phyloP scores from a whole-genome alignment of 371 early-diverging fungal species.

The Mortierella sp. region DNA sequence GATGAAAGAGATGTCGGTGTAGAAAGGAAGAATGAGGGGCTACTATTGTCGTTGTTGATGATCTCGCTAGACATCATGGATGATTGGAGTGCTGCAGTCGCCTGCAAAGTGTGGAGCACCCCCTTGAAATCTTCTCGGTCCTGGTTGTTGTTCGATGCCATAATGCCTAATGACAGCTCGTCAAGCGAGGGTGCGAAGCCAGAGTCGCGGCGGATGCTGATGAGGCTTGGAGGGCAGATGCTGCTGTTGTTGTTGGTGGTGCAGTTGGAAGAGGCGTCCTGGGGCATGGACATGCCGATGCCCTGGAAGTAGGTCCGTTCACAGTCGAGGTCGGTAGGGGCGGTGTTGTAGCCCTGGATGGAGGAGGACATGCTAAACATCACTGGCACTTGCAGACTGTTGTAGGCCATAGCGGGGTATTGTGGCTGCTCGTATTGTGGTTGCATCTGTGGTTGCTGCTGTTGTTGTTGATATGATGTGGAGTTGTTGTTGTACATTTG shows the following conservation, averaged over 20 bases:
- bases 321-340: conserved; percentile 14
- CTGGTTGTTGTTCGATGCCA: conserved; percentile 19
- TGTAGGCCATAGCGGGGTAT: conserved; percentile 27
- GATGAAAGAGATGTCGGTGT: conserved; percentile 16
- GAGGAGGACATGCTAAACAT: conserved; percentile 19
- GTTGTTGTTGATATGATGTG: not conserved
- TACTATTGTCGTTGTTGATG: conserved; percentile 8
- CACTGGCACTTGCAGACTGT: conserved; percentile 22
- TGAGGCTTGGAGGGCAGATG: not conserved
- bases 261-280: not conserved
- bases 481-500: conserved; percentile 8
- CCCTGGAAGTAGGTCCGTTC: conserved; percentile 12
- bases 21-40: conserved; percentile 29
- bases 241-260: conserved; percentile 10
- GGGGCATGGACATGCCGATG: conserved; percentile 17
- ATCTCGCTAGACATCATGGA: not conserved
- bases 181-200: conserved; percentile 30
- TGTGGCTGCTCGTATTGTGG: conserved; percentile 27
- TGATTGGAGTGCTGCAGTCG: not conserved
- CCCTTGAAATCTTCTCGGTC: conserved; percentile 15
- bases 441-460: conserved; percentile 19
- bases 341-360: conserved; percentile 1
- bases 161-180: conserved; percentile 36
- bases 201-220: conserved; percentile 37
- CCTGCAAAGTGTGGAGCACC: conserved; percentile 2